These are phyloP conservation scores for Termitomyces sp. DNA, from an alignment of 768 basidiomycete species.

Conservation along the genomic window DNA sequence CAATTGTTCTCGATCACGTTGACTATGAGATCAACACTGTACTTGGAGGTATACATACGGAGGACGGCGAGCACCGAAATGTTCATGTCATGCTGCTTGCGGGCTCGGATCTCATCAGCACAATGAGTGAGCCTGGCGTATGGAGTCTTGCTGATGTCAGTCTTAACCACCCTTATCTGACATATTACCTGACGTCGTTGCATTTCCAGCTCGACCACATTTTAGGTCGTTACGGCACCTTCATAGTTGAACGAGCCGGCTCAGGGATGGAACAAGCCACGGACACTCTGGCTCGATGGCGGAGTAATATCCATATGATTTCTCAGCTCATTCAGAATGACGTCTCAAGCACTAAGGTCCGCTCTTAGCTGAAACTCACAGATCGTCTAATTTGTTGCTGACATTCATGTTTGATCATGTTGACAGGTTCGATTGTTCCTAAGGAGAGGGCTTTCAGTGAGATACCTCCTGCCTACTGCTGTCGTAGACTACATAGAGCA, in stretches of 20 bases:
- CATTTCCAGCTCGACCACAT: conserved; percentile 82
- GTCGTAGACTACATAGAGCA: conserved; percentile 95
- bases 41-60: conserved; percentile 69
- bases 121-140: conserved; percentile 97
- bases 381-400: neutral
- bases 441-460: conserved; percentile 72
- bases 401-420: neutral
- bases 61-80: conserved; percentile 67
- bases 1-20: conserved; percentile 96
- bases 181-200: conserved; percentile 3
- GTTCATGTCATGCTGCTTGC: conserved; percentile 92
- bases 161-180: conserved; percentile 16
- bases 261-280: conserved; percentile 85
- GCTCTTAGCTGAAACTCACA: neutral
- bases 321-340: conserved; percentile 96
- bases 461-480: conserved; percentile 85
- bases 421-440: conserved; percentile 62
- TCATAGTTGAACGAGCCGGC: conserved; percentile 94
- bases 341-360: conserved; percentile 89
- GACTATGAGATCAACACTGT: conserved; percentile 89
- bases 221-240: conserved; percentile 87
- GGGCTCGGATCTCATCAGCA: conserved; percentile 96
- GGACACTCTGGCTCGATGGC: conserved; percentile 68
- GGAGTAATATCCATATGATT: conserved; percentile 84
- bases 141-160: conserved; percentile 94